A percentile compares a stretch with the other conserved stretches of the same genome.
Conservation (phyloP, 2,329 filamentous ascomycete species). For the Trichoderma aggressivum region DNA sequence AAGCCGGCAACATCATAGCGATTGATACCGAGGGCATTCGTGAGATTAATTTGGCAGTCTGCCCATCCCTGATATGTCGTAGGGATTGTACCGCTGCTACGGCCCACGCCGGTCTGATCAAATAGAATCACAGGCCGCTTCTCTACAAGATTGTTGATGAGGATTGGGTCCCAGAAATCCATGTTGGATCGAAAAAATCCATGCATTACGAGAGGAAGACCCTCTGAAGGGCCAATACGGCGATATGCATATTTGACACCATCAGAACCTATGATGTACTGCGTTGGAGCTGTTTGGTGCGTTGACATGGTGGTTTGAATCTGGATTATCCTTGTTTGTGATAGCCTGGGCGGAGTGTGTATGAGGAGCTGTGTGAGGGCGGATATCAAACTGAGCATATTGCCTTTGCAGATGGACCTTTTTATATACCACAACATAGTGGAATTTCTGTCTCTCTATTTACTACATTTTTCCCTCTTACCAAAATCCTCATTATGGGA, state of each 20-base stretch:
- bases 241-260: neutral
- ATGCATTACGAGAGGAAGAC: neutral
- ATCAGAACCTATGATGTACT: neutral
- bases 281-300: neutral
- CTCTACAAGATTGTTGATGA: neutral
- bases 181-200: neutral
- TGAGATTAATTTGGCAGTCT: neutral
- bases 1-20: neutral
- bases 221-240: neutral
- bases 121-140: neutral
- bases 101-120: neutral
- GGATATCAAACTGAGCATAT: neutral
- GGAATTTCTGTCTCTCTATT: neutral
- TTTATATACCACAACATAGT: neutral
- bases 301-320: neutral
- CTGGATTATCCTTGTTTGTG: neutral
- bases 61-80: neutral
- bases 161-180: slow-evolving; percentile 5
- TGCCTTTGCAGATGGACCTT: neutral
- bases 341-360: neutral
- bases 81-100: neutral
- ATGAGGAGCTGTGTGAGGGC: neutral
- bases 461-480: neutral
- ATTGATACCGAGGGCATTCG: neutral
- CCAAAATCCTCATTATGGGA: neutral